A percentile compares a stretch with the other conserved stretches of the same genome.
phyloP scores from a whole-genome alignment of 73 alveolate genomes.

The Durusdinium trenchii region DNA sequence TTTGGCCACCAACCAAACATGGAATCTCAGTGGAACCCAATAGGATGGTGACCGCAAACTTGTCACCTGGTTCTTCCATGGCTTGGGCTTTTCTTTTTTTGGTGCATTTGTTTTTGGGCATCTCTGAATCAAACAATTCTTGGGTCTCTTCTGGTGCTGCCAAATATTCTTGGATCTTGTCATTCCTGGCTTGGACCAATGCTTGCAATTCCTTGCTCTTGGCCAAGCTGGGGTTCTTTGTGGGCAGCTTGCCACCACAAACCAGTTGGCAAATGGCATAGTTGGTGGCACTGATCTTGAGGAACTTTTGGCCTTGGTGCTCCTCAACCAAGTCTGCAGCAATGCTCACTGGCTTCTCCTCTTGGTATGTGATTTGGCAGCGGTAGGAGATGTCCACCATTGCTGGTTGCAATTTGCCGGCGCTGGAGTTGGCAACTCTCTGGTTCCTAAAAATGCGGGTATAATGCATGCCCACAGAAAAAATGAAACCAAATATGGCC shows the following conservation, averaged over 20 bases:
- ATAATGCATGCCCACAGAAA: neutral
- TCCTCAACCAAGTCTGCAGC: neutral
- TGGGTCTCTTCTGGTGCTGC: neutral
- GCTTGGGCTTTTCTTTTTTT: too few relatives aligned
- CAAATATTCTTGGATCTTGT: neutral
- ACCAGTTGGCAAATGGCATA: neutral
- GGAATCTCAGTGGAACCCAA: slow-evolving; percentile 7
- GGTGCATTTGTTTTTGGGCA: too few relatives aligned
- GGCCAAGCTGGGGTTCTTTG: too few relatives aligned
- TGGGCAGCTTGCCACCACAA: too few relatives aligned
- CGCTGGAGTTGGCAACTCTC: neutral
- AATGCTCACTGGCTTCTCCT: neutral
- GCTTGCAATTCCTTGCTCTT: slow-evolving; percentile 7
- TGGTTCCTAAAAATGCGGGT: neutral
- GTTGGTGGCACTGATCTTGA: slow-evolving; percentile 14
- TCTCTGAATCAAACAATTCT: too few relatives aligned
- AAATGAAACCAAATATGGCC: too few relatives aligned
- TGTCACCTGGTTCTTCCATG: too few relatives aligned
- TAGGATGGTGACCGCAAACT: neutral
- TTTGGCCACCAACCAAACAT: slow-evolving; percentile 17
- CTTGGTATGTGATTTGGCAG: neutral
- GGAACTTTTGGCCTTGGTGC: neutral
- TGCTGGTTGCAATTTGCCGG: neutral
- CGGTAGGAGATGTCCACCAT: slow-evolving; percentile 6
- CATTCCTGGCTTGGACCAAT: neutral